Evolutionary conservation across 495 filamentous ascomycete species (phyloP), one percentile per base, ranked within the genome.

Genomic region (Haplographium delicatum): DNA sequence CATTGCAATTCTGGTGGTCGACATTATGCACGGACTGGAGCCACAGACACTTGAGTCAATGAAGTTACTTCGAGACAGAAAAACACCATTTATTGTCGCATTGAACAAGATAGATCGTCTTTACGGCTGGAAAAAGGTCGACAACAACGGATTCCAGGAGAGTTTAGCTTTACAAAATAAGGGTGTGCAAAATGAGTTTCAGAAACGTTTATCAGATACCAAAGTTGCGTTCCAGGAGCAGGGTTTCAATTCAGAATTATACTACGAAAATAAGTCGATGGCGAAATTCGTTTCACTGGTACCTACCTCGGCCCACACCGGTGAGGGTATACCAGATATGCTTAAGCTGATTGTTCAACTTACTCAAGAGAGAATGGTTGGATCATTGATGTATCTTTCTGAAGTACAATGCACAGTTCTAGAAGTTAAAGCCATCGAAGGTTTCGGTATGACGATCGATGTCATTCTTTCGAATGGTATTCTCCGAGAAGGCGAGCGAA

Each of bases 91-190:
- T 75, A 95, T 99, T 59, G 94, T 99, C 38, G 94, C 94, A 2
- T 74, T 99, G 57, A 99, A 99, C 80, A 99, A 99, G 78, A 96
- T 99, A 56, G 94, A 99, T 81, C 90, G 94, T 83, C 83, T 99
- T 8, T 97, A 96, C 64, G 86, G 84, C 66, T 99, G 94, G 94
- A 91, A 91, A 73, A 86, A 89, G 70, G 88, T 95, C 56, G 91
- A 91, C 54, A 95, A 99, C 75, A 97, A 97, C 65, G 94, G 94
- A 35, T 97, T 99, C 80, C 82, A 89, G 58, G 90, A 96, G 56
- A 90, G 85, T 68, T 73, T 99, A 64, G 74, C 74, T 20, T 78
- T 91, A 65, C 94, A 99, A 68, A 95, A 82, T 71, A 95, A 94
- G 73, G 83, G 84, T 35, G 91, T 96, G 5, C 89, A 96, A 69